phyloP scores from a whole-genome alignment of 1,284 basidiomycete genomes.

The Malassezia pachydermatis region DNA sequence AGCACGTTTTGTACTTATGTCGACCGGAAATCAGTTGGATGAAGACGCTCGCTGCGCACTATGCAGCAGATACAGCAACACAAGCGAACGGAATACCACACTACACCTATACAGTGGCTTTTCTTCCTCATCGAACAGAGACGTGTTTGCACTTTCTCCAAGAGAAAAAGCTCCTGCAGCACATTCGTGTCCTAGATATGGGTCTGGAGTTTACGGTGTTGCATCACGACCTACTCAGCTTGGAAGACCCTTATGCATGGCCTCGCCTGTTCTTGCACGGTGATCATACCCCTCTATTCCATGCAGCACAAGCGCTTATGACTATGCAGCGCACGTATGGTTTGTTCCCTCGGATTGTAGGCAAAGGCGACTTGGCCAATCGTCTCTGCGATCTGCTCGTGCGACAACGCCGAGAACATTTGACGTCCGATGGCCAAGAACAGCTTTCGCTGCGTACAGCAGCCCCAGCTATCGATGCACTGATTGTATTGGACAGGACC shows the following conservation, averaged over 20 bases:
- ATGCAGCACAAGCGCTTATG: slow-evolving; percentile 74
- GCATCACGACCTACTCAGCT: slow-evolving; percentile 59
- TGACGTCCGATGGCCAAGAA: slow-evolving; percentile 36
- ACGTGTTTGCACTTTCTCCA: slow-evolving; percentile 53
- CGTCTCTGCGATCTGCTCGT: slow-evolving; percentile 65
- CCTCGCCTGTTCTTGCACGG: slow-evolving; percentile 59
- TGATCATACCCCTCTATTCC: slow-evolving; percentile 81
- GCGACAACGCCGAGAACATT: slow-evolving; percentile 53
- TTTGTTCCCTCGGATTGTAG: slow-evolving; percentile 78
- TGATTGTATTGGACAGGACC: slow-evolving; percentile 79
- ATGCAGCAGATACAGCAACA: slow-evolving; percentile 4
- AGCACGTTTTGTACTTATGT: slow-evolving; percentile 87
- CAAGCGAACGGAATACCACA: slow-evolving; percentile 44
- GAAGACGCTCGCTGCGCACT: slow-evolving; percentile 64
- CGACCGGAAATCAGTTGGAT: slow-evolving; percentile 74
- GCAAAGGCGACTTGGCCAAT: slow-evolving; percentile 76
- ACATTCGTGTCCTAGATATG: slow-evolving; percentile 54
- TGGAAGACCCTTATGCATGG: slow-evolving; percentile 35
- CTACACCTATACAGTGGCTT: slow-evolving; percentile 75
- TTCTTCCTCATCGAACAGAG: slow-evolving; percentile 77
- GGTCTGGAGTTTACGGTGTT: slow-evolving; percentile 86
- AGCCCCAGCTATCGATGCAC: slow-evolving; percentile 60
- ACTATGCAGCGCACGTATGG: slow-evolving; percentile 78
- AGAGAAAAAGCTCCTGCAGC: slow-evolving; percentile 19
- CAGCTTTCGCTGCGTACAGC: slow-evolving; percentile 20